Percentiles rank a stretch among this genome's conserved stretches.
Conservation (phyloP, 1,284 basidiomycete genomes). For the Ceratobasidium sp. region DNA sequence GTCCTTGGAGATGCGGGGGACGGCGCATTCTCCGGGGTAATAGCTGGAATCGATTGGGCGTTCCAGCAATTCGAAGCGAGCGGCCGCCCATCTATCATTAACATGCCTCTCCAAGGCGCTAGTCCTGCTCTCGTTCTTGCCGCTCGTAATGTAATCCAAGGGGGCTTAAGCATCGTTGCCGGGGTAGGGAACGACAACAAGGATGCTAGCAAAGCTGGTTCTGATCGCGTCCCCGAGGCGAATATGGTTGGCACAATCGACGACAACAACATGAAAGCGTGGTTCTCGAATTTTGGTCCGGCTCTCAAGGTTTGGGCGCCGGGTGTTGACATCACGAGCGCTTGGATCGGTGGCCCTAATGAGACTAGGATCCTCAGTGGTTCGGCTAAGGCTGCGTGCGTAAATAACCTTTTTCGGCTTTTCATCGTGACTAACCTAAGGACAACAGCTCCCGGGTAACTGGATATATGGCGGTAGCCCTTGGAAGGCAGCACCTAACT, state of each 20-base stretch:
- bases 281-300: constrained; percentile 46
- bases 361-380: constrained; percentile 15
- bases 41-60: constrained; percentile 46
- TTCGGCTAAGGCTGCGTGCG: background rate
- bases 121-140: constrained; percentile 39
- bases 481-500: constrained; percentile 2
- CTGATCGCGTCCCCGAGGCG: constrained; percentile 79
- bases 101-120: constrained; percentile 23
- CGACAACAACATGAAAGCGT: constrained; percentile 30
- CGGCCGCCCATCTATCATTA: constrained; percentile 43
- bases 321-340: constrained; percentile 35
- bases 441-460: background rate
- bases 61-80: constrained; percentile 58
- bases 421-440: background rate
- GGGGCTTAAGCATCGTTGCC: constrained; percentile 41
- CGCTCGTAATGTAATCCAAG: constrained; percentile 20
- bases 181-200: constrained; percentile 51
- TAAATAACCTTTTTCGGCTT: background rate
- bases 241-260: constrained; percentile 87
- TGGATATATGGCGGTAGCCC: constrained; percentile 4
- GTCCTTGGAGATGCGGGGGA: constrained; percentile 94
- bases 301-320: constrained; percentile 46
- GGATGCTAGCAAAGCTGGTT: constrained; percentile 58
- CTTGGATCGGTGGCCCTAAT: constrained; percentile 39
- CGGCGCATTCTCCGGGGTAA: constrained; percentile 76